Evolutionary conservation across 2,329 filamentous ascomycete genomes (phyloP).

Genomic region (Verticillium klebahnii): DNA sequence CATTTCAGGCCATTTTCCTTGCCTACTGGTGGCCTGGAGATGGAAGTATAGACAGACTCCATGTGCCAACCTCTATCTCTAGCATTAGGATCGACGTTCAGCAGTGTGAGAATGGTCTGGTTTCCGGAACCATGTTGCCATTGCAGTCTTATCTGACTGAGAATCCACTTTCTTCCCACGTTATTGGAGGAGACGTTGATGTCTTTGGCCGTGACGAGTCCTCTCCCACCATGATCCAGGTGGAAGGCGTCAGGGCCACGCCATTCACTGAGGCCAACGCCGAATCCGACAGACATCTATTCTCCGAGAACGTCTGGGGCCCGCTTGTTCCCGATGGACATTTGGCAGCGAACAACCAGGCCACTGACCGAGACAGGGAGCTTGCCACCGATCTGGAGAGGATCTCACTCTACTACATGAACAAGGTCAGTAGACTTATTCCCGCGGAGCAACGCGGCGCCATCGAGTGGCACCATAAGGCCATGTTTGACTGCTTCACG

Average conservation of each 20-base stretch:
- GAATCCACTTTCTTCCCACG: no score
- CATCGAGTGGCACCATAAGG: not conserved
- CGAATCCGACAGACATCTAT: not conserved
- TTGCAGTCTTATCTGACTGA: no score
- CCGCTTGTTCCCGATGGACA: no score
- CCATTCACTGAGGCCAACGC: not conserved
- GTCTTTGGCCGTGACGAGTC: not conserved
- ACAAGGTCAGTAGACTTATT: no score
- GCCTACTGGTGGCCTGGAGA: constrained; percentile 1
- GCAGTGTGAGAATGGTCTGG: constrained; percentile 21
- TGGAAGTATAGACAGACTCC: not conserved
- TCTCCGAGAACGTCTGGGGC: no score
- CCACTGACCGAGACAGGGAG: no score
- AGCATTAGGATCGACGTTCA: constrained; percentile 3
- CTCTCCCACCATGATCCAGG: not conserved
- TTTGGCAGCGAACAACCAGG: no score
- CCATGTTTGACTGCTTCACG: not conserved
- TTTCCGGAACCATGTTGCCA: no score
- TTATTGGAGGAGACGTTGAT: not conserved
- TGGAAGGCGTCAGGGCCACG: no score
- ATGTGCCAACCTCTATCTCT: not conserved
- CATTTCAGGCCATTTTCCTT: constrained; percentile 3
- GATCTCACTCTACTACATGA: no score
- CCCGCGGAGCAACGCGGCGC: no score
- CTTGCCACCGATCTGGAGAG: no score